These are phyloP conservation scores for Trichophyton mentagrophytes DNA, from an alignment of 2,329 filamentous ascomycete genomes.

Conservation along the genomic window DNA sequence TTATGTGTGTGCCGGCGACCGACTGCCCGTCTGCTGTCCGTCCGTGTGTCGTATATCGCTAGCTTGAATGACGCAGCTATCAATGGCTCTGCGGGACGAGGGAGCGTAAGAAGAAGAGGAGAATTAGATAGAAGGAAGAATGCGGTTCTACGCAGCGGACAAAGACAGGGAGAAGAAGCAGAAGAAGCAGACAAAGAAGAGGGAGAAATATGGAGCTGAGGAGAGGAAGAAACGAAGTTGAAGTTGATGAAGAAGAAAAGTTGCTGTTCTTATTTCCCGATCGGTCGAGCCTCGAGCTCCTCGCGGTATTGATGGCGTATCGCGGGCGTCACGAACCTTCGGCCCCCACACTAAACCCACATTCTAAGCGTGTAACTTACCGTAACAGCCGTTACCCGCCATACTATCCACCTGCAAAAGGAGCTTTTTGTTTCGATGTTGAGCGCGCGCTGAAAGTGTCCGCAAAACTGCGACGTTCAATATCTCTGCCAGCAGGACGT, in stretches of 20 bases:
- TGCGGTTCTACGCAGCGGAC: constrained; percentile 1
- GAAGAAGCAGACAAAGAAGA: constrained; percentile 6
- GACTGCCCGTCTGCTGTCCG: background rate
- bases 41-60: background rate
- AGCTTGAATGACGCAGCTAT: background rate
- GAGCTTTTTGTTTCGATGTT: background rate
- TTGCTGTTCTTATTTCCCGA: constrained; percentile 3
- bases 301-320: background rate
- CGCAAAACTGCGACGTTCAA: background rate
- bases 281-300: background rate
- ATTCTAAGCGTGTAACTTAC: background rate
- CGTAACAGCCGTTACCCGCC: background rate
- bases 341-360: background rate
- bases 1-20: too few species aligned
- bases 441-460: background rate
- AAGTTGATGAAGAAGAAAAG: constrained; percentile 7
- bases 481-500: too few species aligned
- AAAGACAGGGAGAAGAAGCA: background rate
- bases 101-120: constrained; percentile 6
- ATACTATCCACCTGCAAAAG: background rate
- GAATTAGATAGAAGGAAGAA: background rate
- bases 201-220: constrained; percentile 3
- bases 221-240: constrained; percentile 6
- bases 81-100: constrained; percentile 5
- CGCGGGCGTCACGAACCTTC: background rate